phyloP scores from a whole-genome alignment of 139 green algal species.

The Zygnema cylindricum region DNA sequence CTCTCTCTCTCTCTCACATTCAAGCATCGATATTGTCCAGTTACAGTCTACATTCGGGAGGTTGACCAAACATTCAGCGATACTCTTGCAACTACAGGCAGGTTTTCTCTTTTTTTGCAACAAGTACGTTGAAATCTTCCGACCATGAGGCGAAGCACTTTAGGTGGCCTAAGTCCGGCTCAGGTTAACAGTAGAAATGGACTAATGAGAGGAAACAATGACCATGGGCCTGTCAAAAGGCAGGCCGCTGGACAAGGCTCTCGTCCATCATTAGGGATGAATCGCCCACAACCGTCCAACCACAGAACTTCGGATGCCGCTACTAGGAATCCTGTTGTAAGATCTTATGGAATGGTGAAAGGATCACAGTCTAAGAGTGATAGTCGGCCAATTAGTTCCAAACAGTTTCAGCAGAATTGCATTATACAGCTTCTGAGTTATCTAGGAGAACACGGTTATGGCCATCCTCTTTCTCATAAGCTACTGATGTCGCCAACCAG shows the following conservation, averaged over 20 bases:
- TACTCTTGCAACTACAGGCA: no score
- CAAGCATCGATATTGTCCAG: no score
- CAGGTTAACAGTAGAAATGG: background rate
- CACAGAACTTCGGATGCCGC: background rate
- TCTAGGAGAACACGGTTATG: conserved; percentile 82
- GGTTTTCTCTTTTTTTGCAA: no score
- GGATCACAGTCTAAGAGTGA: conserved; percentile 19
- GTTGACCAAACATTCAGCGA: no score
- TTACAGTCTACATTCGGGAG: no score
- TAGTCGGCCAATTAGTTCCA: conserved; percentile 34
- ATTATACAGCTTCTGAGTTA: conserved; percentile 82
- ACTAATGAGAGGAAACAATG: background rate
- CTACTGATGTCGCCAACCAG: conserved; percentile 81
- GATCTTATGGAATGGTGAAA: background rate
- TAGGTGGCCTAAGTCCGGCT: background rate
- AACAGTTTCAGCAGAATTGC: conserved; percentile 56
- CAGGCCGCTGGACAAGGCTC: background rate
- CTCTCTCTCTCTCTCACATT: no score
- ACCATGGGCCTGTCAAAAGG: background rate
- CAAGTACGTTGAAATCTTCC: no score
- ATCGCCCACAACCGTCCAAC: background rate
- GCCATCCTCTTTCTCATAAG: conserved; percentile 80
- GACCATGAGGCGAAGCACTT: background rate
- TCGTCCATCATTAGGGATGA: background rate
- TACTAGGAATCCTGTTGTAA: background rate